Conservation (phyloP, 2,329 filamentous ascomycete species). For the Xylariales sp. region DNA sequence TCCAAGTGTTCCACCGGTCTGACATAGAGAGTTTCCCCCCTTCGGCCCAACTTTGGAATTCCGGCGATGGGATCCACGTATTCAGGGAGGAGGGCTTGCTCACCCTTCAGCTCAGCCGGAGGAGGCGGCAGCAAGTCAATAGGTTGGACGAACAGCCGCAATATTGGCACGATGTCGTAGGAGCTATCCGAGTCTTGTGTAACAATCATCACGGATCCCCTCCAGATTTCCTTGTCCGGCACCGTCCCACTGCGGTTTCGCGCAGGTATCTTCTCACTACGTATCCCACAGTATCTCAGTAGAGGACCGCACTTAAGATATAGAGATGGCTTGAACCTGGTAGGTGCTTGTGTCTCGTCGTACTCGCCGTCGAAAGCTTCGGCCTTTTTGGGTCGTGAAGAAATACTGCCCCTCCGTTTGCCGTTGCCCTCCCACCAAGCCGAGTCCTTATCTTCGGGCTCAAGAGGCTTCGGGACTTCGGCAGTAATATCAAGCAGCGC, state of each 20-base stretch:
- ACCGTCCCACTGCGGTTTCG: slow-evolving; percentile 30
- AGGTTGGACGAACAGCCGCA: slow-evolving; percentile 83
- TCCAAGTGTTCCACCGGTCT: slow-evolving; percentile 83
- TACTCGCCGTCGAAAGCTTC: slow-evolving; percentile 65
- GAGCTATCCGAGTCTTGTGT: slow-evolving; percentile 80
- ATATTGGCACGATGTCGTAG: slow-evolving; percentile 71
- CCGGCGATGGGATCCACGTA: slow-evolving; percentile 88
- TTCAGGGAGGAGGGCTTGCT: slow-evolving; percentile 65
- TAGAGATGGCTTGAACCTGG: slow-evolving; percentile 75
- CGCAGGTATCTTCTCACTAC: slow-evolving; percentile 50
- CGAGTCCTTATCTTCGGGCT: slow-evolving; percentile 43
- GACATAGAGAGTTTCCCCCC: slow-evolving; percentile 82
- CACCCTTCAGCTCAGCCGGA: slow-evolving; percentile 61
- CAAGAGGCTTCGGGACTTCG: slow-evolving; percentile 23
- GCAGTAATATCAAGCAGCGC: slow-evolving; percentile 54
- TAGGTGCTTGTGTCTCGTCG: slow-evolving; percentile 58
- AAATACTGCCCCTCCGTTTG: slow-evolving; percentile 40
- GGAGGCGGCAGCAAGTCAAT: slow-evolving; percentile 78
- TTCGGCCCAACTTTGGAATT: slow-evolving; percentile 77
- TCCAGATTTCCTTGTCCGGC: slow-evolving; percentile 74
- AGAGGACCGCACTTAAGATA: slow-evolving; percentile 89
- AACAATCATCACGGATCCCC: slow-evolving; percentile 93
- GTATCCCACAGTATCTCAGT: slow-evolving; percentile 82
- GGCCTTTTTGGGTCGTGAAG: slow-evolving; percentile 47
- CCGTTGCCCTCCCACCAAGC: slow-evolving; percentile 73